Percentiles rank a stretch among this genome's conserved stretches.
phyloP scores from a whole-genome alignment of 305 asterid genomes.

The Plantago coronopus region DNA sequence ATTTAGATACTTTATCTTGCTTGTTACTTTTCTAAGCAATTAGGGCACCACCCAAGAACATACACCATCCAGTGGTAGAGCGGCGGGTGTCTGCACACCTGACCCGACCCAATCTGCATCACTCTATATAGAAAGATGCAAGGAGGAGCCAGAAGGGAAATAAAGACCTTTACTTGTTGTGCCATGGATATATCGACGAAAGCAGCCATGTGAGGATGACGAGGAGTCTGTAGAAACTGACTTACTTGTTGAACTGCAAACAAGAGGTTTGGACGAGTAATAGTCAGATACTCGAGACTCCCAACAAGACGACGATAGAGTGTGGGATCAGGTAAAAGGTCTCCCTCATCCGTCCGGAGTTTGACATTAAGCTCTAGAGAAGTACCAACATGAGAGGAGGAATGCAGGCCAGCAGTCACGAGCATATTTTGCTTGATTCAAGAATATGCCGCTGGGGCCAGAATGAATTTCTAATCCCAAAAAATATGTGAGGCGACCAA shows the following conservation, averaged over 20 bases:
- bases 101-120: no score
- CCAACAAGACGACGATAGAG: neutral
- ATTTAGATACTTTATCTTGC: no score
- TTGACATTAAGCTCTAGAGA: slow-evolving; percentile 11
- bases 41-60: no score
- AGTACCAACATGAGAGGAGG: neutral
- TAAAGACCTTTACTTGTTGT: no score
- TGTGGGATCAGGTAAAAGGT: neutral
- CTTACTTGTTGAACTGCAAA: slow-evolving; percentile 16
- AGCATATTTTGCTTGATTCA: neutral
- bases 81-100: no score
- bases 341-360: slow-evolving; percentile 7
- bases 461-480: no score
- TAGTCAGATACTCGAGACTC: slow-evolving; percentile 10
- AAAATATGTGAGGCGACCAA: no score
- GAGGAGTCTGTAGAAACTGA: slow-evolving; percentile 3
- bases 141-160: no score
- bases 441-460: neutral
- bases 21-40: no score
- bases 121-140: no score
- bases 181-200: no score
- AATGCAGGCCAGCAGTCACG: neutral
- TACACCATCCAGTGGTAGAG: no score
- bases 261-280: slow-evolving; percentile 7
- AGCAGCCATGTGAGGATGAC: neutral